A percentile compares a stretch with the other conserved stretches of the same genome.
phyloP scores from a whole-genome alignment of 495 filamentous ascomycete genomes.

The Annulohypoxylon nitens region DNA sequence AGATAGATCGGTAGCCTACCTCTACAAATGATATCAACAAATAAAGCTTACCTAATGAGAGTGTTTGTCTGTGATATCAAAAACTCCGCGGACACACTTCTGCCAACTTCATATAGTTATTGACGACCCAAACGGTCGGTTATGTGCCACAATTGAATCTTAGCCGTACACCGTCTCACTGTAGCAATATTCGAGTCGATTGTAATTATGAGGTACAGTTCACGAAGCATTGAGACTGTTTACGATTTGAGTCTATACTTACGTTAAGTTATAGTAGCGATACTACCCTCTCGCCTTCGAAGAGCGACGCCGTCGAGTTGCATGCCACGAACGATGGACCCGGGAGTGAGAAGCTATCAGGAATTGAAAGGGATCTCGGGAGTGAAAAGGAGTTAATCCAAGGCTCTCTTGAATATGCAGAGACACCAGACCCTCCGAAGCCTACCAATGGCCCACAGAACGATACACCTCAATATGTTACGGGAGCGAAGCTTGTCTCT shows the following conservation, averaged over 20 bases:
- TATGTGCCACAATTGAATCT: neutral
- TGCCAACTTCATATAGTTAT: neutral
- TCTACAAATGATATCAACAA: neutral
- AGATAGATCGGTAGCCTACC: neutral
- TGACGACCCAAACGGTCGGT: neutral
- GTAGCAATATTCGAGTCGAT: neutral
- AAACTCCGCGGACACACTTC: neutral
- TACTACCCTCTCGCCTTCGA: neutral
- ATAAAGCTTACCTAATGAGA: neutral
- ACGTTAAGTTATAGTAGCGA: neutral
- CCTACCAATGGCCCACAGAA: neutral
- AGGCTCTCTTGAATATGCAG: neutral
- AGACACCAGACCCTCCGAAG: neutral
- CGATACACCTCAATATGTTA: conserved; percentile 24
- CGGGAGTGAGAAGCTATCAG: neutral
- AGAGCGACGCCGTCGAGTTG: conserved; percentile 9
- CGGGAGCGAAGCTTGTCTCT: conserved; percentile 24
- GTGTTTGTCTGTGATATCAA: neutral
- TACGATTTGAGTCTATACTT: neutral
- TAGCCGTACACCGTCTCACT: neutral
- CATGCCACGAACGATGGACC: conserved; percentile 1
- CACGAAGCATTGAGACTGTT: neutral
- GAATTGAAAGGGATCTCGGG: conserved; percentile 12
- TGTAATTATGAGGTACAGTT: neutral
- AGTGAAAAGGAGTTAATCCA: conserved; percentile 13